phyloP scores from a whole-genome alignment of 768 basidiomycete genomes.

The Panus rudis region DNA sequence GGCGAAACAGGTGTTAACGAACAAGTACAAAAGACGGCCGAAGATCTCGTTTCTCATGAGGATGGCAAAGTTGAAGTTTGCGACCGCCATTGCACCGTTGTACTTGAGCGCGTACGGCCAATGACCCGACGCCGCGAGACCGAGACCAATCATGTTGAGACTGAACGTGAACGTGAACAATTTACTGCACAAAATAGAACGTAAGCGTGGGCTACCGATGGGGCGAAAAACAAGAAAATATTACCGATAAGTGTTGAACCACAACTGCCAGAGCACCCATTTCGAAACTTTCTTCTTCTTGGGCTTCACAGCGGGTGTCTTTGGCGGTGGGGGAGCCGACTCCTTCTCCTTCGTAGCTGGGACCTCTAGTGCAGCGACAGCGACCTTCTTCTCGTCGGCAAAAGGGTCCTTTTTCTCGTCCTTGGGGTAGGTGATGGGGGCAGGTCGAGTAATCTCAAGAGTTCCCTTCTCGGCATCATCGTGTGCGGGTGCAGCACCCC shows the following conservation, averaged over 20 bases:
- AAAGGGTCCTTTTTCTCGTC: conserved; percentile 34
- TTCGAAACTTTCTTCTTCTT: conserved; percentile 51
- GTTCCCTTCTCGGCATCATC: conserved; percentile 56
- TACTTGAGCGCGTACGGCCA: conserved; percentile 65
- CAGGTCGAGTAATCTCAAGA: conserved; percentile 35
- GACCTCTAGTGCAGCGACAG: conserved; percentile 23
- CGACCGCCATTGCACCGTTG: conserved; percentile 65
- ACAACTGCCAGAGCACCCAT: conserved; percentile 56
- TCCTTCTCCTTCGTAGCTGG: conserved; percentile 36
- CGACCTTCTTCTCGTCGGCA: conserved; percentile 34
- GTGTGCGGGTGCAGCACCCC: conserved; percentile 32
- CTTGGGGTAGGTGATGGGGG: conserved; percentile 16
- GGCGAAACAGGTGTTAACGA: conserved; percentile 70
- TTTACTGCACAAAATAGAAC: conserved; percentile 45
- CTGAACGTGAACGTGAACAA: conserved; percentile 60
- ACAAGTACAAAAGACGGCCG: conserved; percentile 64
- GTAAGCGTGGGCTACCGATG: neutral
- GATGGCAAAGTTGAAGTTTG: conserved; percentile 66
- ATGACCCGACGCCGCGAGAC: conserved; percentile 51
- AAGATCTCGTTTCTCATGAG: conserved; percentile 80
- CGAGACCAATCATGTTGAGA: conserved; percentile 53
- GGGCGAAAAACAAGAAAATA: neutral
- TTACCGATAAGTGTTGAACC: conserved; percentile 78
- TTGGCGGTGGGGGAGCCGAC: conserved; percentile 25
- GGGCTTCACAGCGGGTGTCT: conserved; percentile 34